A percentile compares a stretch with the other conserved stretches of the same genome.
phyloP scores from a whole-genome alignment of 371 early-diverging fungal genomes.

The Nosema muscidifuracis region DNA sequence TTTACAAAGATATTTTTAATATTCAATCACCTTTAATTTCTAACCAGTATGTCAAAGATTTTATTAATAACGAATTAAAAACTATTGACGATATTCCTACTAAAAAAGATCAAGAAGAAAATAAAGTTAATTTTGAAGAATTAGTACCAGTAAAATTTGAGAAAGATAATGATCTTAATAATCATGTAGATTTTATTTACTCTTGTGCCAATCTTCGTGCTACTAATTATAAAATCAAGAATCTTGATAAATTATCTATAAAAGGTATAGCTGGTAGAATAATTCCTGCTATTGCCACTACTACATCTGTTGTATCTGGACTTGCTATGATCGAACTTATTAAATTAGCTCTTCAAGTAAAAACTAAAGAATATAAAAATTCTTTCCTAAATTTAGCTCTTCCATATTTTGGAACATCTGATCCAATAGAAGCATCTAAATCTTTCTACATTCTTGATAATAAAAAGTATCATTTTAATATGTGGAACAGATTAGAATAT shows the following conservation, averaged over 20 bases:
- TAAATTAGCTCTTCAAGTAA: constrained; percentile 37
- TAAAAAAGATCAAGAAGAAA: not conserved
- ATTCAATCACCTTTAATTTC: constrained; percentile 77
- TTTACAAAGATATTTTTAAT: constrained; percentile 69
- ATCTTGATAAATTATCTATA: constrained; percentile 82
- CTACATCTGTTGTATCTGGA: constrained; percentile 95
- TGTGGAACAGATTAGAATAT: constrained; percentile 92
- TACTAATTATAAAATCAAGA: constrained; percentile 81
- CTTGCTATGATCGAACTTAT: constrained; percentile 81
- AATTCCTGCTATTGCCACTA: constrained; percentile 99
- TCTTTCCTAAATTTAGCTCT: constrained; percentile 93
- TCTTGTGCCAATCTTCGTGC: constrained; percentile 94
- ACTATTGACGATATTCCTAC: constrained; percentile 35
- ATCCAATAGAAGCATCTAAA: constrained; percentile 78
- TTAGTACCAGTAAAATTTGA: constrained; percentile 75
- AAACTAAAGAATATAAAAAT: constrained; percentile 76
- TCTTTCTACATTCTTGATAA: constrained; percentile 64
- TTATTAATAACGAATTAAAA: constrained; percentile 72
- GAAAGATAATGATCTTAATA: constrained; percentile 96
- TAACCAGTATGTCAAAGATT: constrained; percentile 70
- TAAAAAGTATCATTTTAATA: constrained; percentile 78
- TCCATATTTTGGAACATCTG: constrained; percentile 96
- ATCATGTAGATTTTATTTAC: constrained; percentile 96
- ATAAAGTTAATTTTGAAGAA: constrained; percentile 45
- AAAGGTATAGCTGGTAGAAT: constrained; percentile 99